Evolutionary conservation across 148 eudicot genomes (phyloP).

Genomic region (Rhododendron vialii): DNA sequence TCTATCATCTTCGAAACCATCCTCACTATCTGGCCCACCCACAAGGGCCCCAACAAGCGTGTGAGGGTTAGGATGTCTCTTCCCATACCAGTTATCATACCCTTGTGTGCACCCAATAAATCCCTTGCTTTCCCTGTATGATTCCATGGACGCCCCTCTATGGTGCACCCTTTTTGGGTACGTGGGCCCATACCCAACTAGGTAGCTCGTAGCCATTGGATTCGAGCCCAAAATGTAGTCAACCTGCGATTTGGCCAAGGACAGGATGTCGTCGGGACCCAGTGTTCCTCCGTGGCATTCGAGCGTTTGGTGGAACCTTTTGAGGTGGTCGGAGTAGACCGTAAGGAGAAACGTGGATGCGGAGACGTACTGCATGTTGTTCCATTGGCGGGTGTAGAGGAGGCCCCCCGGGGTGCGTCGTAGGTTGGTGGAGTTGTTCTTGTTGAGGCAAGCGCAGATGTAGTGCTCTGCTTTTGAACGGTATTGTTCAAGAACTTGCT

Average conservation of each 20-base stretch:
- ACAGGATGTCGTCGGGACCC: constrained; percentile 33
- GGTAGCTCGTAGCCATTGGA: constrained; percentile 66
- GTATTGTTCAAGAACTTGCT: constrained; percentile 34
- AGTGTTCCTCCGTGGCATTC: constrained; percentile 19
- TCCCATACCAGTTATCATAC: constrained; percentile 68
- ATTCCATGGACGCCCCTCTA: constrained; percentile 75
- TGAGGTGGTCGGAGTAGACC: constrained; percentile 60
- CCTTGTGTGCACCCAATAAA: constrained; percentile 94
- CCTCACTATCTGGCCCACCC: constrained; percentile 73
- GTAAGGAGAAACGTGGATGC: constrained; percentile 51
- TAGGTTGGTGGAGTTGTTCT: constrained; percentile 50
- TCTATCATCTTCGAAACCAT: constrained; percentile 51
- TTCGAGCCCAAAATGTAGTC: constrained; percentile 79
- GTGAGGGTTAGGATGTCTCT: constrained; percentile 56
- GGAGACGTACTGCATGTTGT: constrained; percentile 94
- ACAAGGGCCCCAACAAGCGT: constrained; percentile 69
- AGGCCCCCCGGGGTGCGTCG: constrained; percentile 78
- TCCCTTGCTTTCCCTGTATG: constrained; percentile 60
- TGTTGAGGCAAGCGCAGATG: constrained; percentile 62
- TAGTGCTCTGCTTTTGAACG: constrained; percentile 59
- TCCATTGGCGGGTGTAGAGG: constrained; percentile 71
- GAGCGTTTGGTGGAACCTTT: constrained; percentile 29
- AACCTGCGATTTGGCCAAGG: constrained; percentile 57
- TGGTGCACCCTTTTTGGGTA: constrained; percentile 82
- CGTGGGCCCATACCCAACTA: constrained; percentile 64